Conservation (phyloP, 768 basidiomycete species). For the Boletus subparvulus region DNA sequence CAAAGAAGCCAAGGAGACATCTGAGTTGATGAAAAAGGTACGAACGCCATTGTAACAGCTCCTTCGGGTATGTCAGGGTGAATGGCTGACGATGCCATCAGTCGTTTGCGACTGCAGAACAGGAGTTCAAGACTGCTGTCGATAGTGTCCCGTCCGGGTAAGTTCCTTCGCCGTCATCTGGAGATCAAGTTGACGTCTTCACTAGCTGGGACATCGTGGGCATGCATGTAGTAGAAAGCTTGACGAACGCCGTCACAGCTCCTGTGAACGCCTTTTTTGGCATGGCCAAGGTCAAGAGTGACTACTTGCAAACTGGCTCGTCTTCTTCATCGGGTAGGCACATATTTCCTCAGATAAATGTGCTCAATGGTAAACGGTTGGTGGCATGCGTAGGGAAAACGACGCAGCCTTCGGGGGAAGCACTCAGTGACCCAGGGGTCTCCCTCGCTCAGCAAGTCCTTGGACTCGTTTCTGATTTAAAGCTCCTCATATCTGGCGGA, state of each 20-base stretch:
- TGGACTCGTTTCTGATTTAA: slow-evolving; percentile 5
- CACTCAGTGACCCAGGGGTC: slow-evolving; percentile 12
- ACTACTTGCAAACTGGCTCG: slow-evolving; percentile 12
- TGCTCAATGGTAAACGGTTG: background rate
- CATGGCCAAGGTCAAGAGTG: slow-evolving; percentile 8
- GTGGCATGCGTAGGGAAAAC: background rate
- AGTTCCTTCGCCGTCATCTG: background rate
- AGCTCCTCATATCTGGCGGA: slow-evolving; percentile 14
- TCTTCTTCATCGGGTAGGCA: background rate
- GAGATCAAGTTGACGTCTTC: background rate
- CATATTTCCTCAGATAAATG: background rate
- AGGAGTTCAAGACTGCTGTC: slow-evolving; percentile 17
- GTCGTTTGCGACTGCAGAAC: slow-evolving; percentile 16
- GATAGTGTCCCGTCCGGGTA: slow-evolving; percentile 16
- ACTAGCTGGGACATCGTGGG: slow-evolving; percentile 13
- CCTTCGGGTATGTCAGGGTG: background rate
- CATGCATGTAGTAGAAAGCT: slow-evolving; percentile 16
- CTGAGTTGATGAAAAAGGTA: slow-evolving; percentile 20
- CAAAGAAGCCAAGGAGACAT: slow-evolving; percentile 14
- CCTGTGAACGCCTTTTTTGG: slow-evolving; percentile 13
- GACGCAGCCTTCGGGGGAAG: slow-evolving; percentile 10
- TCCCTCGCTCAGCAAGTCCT: slow-evolving; percentile 9
- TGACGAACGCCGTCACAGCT: slow-evolving; percentile 12
- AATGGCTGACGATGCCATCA: background rate
- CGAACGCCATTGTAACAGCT: background rate